A percentile compares a stretch with the other conserved stretches of the same genome.
phyloP scores from a whole-genome alignment of 176 grass and related monocot genomes.

The Tuctoria greenei region DNA sequence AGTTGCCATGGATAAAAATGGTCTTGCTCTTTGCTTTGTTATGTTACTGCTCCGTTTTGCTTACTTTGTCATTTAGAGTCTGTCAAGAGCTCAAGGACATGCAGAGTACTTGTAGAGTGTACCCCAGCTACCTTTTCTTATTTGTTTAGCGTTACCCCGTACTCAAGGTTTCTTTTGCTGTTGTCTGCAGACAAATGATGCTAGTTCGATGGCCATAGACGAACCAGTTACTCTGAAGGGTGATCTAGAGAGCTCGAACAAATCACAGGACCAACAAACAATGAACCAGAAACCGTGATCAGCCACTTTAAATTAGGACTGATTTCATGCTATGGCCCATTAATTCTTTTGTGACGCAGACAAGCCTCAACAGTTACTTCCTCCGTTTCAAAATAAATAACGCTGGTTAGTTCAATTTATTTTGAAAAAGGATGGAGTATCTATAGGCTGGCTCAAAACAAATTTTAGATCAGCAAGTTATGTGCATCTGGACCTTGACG shows the following conservation, averaged over 20 bases:
- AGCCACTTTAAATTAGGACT: background rate
- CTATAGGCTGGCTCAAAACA: conserved; percentile 12
- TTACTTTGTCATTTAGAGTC: conserved; percentile 7
- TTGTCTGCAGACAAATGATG: conserved; percentile 36
- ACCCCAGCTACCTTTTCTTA: background rate
- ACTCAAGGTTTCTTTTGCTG: background rate
- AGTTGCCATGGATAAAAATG: background rate
- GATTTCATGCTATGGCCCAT: background rate
- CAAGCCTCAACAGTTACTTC: too few relatives aligned
- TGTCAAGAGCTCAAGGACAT: background rate
- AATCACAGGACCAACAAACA: conserved; percentile 32
- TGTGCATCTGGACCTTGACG: conserved; percentile 8
- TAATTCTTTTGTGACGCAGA: conserved; percentile 2
- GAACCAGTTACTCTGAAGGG: conserved; percentile 42
- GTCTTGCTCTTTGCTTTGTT: background rate
- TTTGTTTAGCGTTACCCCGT: background rate
- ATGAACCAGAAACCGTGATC: conserved; percentile 42
- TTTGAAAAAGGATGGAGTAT: too few relatives aligned
- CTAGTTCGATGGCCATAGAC: conserved; percentile 52
- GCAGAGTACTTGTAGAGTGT: too few relatives aligned
- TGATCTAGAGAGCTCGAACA: conserved; percentile 45
- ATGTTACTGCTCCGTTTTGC: background rate
- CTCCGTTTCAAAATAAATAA: too few relatives aligned
- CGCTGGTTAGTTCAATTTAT: too few relatives aligned
- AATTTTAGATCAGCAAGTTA: background rate